Evolutionary conservation across 73 alveolate genomes (phyloP).

Genomic region (Paramecium caudatum): DNA sequence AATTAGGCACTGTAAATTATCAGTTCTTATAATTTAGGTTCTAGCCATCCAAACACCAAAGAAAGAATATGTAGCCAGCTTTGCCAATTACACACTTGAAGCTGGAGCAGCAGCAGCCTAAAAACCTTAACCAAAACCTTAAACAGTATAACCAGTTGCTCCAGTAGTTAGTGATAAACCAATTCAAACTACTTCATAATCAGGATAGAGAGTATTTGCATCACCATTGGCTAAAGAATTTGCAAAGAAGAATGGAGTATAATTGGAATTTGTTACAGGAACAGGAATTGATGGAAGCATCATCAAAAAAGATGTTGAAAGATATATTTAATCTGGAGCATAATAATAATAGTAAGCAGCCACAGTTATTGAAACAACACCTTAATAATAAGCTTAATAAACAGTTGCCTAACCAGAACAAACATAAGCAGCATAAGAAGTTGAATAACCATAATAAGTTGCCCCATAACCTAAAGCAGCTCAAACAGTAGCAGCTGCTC

Average conservation of each 20-base stretch:
- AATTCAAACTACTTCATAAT: slow-evolving; percentile 21
- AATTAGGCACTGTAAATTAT: slow-evolving; percentile 75
- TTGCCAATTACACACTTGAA: slow-evolving; percentile 80
- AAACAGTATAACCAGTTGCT: background rate
- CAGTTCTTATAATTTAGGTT: slow-evolving; percentile 54
- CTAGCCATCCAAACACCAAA: slow-evolving; percentile 88
- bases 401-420: no score
- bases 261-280: slow-evolving; percentile 78
- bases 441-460: slow-evolving; percentile 55
- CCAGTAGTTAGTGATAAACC: slow-evolving; percentile 56
- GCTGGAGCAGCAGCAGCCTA: slow-evolving; percentile 76
- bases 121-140: slow-evolving; percentile 72
- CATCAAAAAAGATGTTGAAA: slow-evolving; percentile 85
- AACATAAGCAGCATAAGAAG: slow-evolving; percentile 66
- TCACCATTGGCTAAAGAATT: slow-evolving; percentile 84
- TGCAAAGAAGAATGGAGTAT: slow-evolving; percentile 78
- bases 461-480: slow-evolving; percentile 55
- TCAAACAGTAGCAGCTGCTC: slow-evolving; percentile 3
- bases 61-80: slow-evolving; percentile 85
- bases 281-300: slow-evolving; percentile 93
- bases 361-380: background rate
- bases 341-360: background rate
- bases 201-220: slow-evolving; percentile 74
- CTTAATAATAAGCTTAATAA: background rate
- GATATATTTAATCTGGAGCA: slow-evolving; percentile 46